Evolutionary conservation across 805 yeast genomes (phyloP), one percentile per base, ranked within the genome.

Genomic region (Kodamaea restingae): DNA sequence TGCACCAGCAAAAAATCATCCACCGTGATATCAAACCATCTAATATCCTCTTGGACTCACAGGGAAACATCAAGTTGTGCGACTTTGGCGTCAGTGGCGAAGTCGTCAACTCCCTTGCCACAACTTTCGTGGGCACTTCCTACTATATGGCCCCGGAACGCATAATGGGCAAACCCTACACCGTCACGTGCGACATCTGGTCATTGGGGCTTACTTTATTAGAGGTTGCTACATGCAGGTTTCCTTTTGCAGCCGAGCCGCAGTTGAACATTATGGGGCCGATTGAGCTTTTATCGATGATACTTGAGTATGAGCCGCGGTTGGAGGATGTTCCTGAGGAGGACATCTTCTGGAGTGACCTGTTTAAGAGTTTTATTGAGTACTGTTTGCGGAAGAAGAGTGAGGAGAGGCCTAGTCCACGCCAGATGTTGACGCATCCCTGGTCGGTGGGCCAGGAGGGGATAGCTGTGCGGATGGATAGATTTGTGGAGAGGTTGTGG

Each of bases 101-200:
- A 55, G 96, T 93, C 14, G 96, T 91, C 22, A 84, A 93, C 60
- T 88, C 96, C 0, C 68, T 93, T 34, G 98, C 98, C 1, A 87
- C 96, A 1, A 93, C 98, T 0, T 93, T 90, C 56, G 93, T 96
- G 0, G 98, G 98, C 2, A 93, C 98, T 0, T 90, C 95, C 8
- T 91, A 87, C 58, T 93, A 93, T 61, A 93, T 93, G 98, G 98
- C 98, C 0, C 98, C 98, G 0, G 98, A 93, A 61, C 74, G 98
- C 51, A 91, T 93, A 37, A 86, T 86, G 66, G 97, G 96, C 20
- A 91, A 88, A 55, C 93, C 96, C 1, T 93, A 93, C 56, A 84
- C 95, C 8, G 96, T 91, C 3, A 86, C 95, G 3, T 82, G 95
- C 52, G 98, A 93, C 58, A 91, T 93, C 11, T 93, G 98, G 98